A percentile compares a stretch with the other conserved stretches of the same genome.
phyloP scores from a whole-genome alignment of 2,329 filamentous ascomycete species.

The Hypoxylon rubiginosum region DNA sequence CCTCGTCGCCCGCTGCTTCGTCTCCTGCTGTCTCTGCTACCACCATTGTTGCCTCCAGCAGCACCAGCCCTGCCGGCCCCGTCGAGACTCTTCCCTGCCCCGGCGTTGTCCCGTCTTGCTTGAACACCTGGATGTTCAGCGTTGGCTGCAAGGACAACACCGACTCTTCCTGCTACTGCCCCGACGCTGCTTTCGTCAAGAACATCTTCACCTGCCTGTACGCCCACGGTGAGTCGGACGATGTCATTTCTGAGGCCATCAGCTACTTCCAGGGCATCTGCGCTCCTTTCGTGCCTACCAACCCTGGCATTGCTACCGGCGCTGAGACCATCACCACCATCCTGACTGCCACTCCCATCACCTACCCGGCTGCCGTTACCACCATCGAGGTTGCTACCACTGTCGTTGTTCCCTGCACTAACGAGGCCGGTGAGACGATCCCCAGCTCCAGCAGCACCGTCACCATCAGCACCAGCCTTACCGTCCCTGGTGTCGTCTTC shows the following conservation, averaged over 20 bases:
- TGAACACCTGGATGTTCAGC: slow-evolving; percentile 88
- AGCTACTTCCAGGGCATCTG: slow-evolving; percentile 94
- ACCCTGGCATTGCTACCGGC: slow-evolving; percentile 87
- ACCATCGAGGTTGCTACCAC: slow-evolving; percentile 65
- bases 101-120: slow-evolving; percentile 82
- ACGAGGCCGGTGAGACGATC: slow-evolving; percentile 61
- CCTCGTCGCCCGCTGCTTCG: slow-evolving; percentile 11
- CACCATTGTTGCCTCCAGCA: slow-evolving; percentile 38
- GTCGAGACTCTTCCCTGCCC: slow-evolving; percentile 70
- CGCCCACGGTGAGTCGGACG: slow-evolving; percentile 76
- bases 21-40: slow-evolving; percentile 13
- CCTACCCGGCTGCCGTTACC: slow-evolving; percentile 60
- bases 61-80: slow-evolving; percentile 51
- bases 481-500: slow-evolving; percentile 59
- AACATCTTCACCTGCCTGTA: slow-evolving; percentile 86
- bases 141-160: slow-evolving; percentile 86
- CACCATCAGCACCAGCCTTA: slow-evolving; percentile 61
- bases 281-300: slow-evolving; percentile 77
- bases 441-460: slow-evolving; percentile 65
- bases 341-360: slow-evolving; percentile 64
- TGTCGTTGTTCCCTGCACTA: slow-evolving; percentile 64
- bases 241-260: slow-evolving; percentile 77
- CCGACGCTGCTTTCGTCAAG: slow-evolving; percentile 78
- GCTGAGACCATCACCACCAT: slow-evolving; percentile 75
- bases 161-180: slow-evolving; percentile 89